phyloP scores from a whole-genome alignment of 305 asterid species.

The Fraxinus latifolia region DNA sequence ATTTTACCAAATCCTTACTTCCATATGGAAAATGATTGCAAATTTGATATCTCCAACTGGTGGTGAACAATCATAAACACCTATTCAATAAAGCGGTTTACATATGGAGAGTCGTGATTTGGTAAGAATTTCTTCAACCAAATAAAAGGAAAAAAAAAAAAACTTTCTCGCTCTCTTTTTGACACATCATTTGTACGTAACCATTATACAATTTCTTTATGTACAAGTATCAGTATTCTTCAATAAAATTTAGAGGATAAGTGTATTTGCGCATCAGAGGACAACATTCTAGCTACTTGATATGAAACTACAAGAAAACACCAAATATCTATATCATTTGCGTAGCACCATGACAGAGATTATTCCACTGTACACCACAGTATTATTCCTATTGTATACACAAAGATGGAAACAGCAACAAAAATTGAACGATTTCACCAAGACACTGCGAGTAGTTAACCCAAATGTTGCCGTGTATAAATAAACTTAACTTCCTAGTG shows the following conservation, averaged over 20 bases:
- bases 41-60: neutral
- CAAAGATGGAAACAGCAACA: neutral
- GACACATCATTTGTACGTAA: too few species aligned
- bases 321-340: neutral
- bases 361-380: constrained; percentile 23
- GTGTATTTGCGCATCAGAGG: neutral
- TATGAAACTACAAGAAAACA: neutral
- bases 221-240: neutral
- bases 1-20: neutral
- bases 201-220: too few species aligned
- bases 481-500: neutral
- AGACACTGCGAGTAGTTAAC: neutral
- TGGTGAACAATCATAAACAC: neutral
- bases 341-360: neutral
- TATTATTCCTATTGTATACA: constrained; percentile 5
- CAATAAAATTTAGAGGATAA: neutral
- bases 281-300: neutral
- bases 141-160: too few species aligned
- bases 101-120: too few species aligned
- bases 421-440: neutral
- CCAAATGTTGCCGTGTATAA: neutral
- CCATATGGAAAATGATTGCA: neutral
- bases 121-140: too few species aligned
- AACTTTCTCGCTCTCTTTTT: too few species aligned
- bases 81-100: too few species aligned